Conservation (phyloP, 2,329 filamentous ascomycete species). For the Fusarium sp. region DNA sequence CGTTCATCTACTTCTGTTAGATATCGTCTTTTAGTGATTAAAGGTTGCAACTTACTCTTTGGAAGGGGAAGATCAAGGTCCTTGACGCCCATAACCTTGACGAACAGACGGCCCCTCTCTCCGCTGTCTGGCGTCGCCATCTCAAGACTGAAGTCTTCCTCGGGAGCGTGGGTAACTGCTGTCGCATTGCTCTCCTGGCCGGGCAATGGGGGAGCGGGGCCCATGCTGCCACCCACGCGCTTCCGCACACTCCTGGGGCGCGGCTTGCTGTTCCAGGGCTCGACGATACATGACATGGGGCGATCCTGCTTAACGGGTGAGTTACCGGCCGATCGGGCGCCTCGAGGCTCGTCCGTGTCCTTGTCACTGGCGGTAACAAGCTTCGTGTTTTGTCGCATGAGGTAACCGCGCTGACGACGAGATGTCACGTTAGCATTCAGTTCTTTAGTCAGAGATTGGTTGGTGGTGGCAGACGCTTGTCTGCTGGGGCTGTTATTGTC, state of each 20-base stretch:
- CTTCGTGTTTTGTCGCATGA: constrained; percentile 99
- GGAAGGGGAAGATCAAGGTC: constrained; percentile 93
- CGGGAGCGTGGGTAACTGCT: constrained; percentile 73
- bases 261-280: constrained; percentile 91
- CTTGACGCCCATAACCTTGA: constrained; percentile 99
- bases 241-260: constrained; percentile 75
- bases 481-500: constrained; percentile 48
- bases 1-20: constrained; percentile 75
- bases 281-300: constrained; percentile 93
- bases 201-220: constrained; percentile 83
- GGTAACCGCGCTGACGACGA: constrained; percentile 89
- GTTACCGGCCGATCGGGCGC: constrained; percentile 72
- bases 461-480: constrained; percentile 59
- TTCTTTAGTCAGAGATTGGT: constrained; percentile 25
- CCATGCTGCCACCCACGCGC: constrained; percentile 56
- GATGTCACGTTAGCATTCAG: constrained; percentile 72
- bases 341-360: constrained; percentile 66
- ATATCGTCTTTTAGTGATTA: not conserved
- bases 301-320: constrained; percentile 82
- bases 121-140: constrained; percentile 78
- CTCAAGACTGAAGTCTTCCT: constrained; percentile 73
- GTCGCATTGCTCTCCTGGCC: constrained; percentile 86
- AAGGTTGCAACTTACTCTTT: constrained; percentile 74
- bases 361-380: constrained; percentile 92
- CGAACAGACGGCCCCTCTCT: constrained; percentile 91